Evolutionary conservation across 345 rosid species (phyloP), one percentile per base, ranked within the genome.

Genomic region (Moricandia arvensis): DNA sequence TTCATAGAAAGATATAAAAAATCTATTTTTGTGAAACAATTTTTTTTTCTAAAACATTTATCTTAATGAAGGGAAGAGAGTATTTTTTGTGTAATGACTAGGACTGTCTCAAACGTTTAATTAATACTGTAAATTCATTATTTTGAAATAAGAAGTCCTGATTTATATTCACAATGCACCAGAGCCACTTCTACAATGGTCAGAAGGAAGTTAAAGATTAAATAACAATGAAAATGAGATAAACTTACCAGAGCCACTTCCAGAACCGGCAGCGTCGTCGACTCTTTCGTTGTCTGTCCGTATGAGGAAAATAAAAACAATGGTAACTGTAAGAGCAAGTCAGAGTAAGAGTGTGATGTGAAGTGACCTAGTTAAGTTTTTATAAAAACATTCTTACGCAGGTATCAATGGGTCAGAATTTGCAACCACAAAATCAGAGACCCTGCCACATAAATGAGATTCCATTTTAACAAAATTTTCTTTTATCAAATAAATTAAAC

Each of bases 221-320:
- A 21, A 58, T 8, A 57, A 38, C 4, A 38, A 65, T 24, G 43
- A 30, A 53, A 53, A 47, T 8, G 15, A 24, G 53, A 45, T 45
- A 4, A 61, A 58, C n/a, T 59, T 85, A 92, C 97, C 98, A 81
- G 45, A 93, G 91, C 98, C 93, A 86, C 69, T 89, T 87, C 97
- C 94, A 91, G 72, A 91, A 86, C 9, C 87, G 79, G 73, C 90
- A 79, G 4, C 87, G 72, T 80, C 83, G 83, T 76, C 87, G 81
- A 24, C 78, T 86, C 79, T 86, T 91, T 65, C 53, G 77, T 63
- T 80, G 80, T 80, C 97, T 93, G 87, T 75, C 77, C 30, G 51
- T 11, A 30, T 59, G 26, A 30, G 53, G 53, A 5, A 45, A 45
- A 45, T 58, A 34, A 55, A 53, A 18, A 33, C 10, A 53, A 65